Evolutionary conservation across 148 eudicot genomes (phyloP), one percentile per base, ranked within the genome.

Genomic region (Amaranthus cruentus): DNA sequence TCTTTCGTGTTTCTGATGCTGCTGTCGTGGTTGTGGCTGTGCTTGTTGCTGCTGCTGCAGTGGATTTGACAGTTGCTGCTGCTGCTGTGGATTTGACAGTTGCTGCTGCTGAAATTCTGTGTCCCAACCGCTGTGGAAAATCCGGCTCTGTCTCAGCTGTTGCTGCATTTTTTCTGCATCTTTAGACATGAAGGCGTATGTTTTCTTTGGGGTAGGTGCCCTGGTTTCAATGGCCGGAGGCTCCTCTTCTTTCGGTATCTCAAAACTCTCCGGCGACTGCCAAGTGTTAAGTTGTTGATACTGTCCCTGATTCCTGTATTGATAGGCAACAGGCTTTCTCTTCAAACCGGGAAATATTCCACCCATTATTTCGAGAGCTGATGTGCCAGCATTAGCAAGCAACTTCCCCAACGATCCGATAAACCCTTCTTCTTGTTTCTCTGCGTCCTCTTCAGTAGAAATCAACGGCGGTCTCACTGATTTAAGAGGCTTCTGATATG

Each of bases 141-240:
- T 84, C 1, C 85, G 89, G 84, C 96, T 90, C 77, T 88, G 93
- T 71, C 84, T 75, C 56, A 91, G 82, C 76, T 88, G 90, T 15
- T 84, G 87, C 77, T 88, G 97, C 90, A 95, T 83, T 60, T 88
- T 90, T 59, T 92, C 92, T 3, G 88, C 85, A 74, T 95, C 97
- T 57, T 88, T 84, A 47, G 97, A 81, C 99, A 95, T 90, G 87
- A 95, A 94, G 4, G 97, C 84, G 42, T 95, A 95, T 4, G 92
- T 90, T 78, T 95, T 95, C 66, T 85, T 80, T 0, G 98, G 97
- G 67, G 97, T 90, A 7, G 96, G 92, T 21, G 89, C 78, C 66
- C 92, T 80, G 7, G 97, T 78, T 67, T 95, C 99, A n/a, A 95
- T 85, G 14, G 87, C 72, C 50, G 97, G 97, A 13, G 97, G 97